Percentiles rank a stretch among this genome's conserved stretches.
Conservation (phyloP, 768 basidiomycete species). For the Rhizopogon vulgaris region DNA sequence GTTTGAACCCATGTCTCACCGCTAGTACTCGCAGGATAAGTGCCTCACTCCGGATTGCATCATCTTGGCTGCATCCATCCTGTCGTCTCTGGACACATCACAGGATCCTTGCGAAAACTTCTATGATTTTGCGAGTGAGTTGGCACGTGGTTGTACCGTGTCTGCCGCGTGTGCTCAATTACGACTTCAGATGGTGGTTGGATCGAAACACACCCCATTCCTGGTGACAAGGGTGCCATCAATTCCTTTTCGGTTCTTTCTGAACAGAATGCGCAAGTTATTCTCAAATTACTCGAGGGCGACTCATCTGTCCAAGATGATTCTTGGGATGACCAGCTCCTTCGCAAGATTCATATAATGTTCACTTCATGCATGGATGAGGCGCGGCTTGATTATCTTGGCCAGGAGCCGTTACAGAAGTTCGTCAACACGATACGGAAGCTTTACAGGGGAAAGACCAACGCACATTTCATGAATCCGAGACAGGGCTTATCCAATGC, state of each 20-base stretch:
- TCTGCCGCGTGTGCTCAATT: slow-evolving; percentile 5
- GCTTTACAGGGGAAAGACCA: slow-evolving; percentile 51
- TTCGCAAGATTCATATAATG: slow-evolving; percentile 61
- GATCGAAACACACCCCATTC: slow-evolving; percentile 76
- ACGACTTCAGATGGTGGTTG: slow-evolving; percentile 72
- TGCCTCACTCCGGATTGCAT: slow-evolving; percentile 83
- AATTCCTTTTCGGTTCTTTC: slow-evolving; percentile 69
- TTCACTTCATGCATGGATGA: slow-evolving; percentile 84
- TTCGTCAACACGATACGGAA: slow-evolving; percentile 57
- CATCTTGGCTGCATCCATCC: slow-evolving; percentile 71
- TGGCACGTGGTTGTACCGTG: neutral
- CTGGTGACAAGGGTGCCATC: slow-evolving; percentile 73
- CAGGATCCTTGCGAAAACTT: slow-evolving; percentile 96
- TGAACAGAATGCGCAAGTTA: slow-evolving; percentile 71
- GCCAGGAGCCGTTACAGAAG: slow-evolving; percentile 61
- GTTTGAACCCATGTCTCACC: slow-evolving; percentile 2
- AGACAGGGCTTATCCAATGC: slow-evolving; percentile 70
- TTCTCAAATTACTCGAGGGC: slow-evolving; percentile 64
- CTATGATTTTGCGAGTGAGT: slow-evolving; percentile 87
- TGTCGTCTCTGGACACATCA: slow-evolving; percentile 71
- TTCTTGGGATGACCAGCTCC: slow-evolving; percentile 48
- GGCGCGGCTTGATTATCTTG: slow-evolving; percentile 65
- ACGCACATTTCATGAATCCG: slow-evolving; percentile 28
- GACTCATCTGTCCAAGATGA: slow-evolving; percentile 29
- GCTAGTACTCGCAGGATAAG: slow-evolving; percentile 36